Conservation (phyloP, 495 filamentous ascomycete species). For the Margaritispora aquatica region DNA sequence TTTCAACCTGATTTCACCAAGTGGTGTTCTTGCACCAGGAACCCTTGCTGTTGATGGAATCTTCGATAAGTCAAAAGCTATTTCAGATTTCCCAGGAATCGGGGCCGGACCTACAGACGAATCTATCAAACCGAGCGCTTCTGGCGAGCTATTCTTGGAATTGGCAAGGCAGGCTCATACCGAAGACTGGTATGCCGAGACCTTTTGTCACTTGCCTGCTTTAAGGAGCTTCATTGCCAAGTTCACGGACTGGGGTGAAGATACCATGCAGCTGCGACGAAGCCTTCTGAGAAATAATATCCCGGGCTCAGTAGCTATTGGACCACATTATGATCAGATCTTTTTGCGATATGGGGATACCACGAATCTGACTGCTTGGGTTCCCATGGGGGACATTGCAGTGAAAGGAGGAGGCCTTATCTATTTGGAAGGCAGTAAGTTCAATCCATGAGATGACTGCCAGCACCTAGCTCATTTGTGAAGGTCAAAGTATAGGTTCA, state of each 20-base stretch:
- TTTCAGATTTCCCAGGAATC: slow-evolving; percentile 48
- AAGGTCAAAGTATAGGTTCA: slow-evolving; percentile 18
- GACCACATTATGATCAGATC: slow-evolving; percentile 61
- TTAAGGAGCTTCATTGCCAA: slow-evolving; percentile 44
- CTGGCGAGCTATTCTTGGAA: slow-evolving; percentile 49
- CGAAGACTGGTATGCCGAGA: slow-evolving; percentile 50
- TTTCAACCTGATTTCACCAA: slow-evolving; percentile 48
- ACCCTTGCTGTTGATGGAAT: slow-evolving; percentile 34
- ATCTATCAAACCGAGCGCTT: slow-evolving; percentile 28
- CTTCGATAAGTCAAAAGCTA: slow-evolving; percentile 44
- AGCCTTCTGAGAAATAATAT: slow-evolving; percentile 53
- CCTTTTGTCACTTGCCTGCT: slow-evolving; percentile 47
- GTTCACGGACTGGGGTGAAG: slow-evolving; percentile 48
- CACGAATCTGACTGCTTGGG: slow-evolving; percentile 56
- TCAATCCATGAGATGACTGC: slow-evolving; percentile 15
- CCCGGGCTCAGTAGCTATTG: slow-evolving; percentile 51
- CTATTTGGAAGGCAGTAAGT: slow-evolving; percentile 45
- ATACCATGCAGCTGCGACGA: slow-evolving; percentile 37
- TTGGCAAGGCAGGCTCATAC: slow-evolving; percentile 50
- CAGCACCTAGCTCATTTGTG: background rate
- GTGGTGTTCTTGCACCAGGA: slow-evolving; percentile 45
- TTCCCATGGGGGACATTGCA: slow-evolving; percentile 55
- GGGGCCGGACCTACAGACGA: slow-evolving; percentile 36
- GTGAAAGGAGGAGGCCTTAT: slow-evolving; percentile 54
- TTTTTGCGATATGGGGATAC: slow-evolving; percentile 55